Percentiles rank a stretch among this genome's conserved stretches.
Conservation (phyloP, 345 rosid species). For the Boechera retrofracta region DNA sequence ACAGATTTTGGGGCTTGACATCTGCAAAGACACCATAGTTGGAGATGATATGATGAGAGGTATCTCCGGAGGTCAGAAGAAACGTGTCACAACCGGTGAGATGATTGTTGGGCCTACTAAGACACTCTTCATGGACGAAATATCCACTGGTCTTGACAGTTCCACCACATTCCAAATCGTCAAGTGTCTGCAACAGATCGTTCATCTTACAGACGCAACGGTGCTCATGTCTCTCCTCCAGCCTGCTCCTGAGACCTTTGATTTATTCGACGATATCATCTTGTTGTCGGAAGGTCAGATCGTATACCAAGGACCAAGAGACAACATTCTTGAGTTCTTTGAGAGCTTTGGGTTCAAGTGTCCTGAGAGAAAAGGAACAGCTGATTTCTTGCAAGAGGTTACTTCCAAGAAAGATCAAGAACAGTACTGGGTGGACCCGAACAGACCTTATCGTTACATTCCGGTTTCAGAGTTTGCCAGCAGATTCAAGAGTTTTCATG, state of each 20-base stretch:
- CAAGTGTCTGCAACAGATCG: constrained; percentile 64
- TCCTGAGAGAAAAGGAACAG: constrained; percentile 69
- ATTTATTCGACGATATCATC: constrained; percentile 73
- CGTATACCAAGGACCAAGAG: constrained; percentile 73
- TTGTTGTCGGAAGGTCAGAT: constrained; percentile 69
- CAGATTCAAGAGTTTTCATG: constrained; percentile 49
- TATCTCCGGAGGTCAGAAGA: not conserved
- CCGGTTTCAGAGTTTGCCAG: constrained; percentile 51
- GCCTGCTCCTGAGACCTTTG: constrained; percentile 80
- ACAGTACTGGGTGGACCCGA: constrained; percentile 55
- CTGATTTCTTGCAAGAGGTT: constrained; percentile 82
- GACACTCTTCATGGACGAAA: constrained; percentile 84
- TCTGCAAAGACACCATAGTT: not conserved
- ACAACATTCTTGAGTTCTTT: constrained; percentile 59
- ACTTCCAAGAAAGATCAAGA: constrained; percentile 72
- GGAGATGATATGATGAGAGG: constrained; percentile 1
- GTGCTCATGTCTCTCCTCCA: constrained; percentile 71
- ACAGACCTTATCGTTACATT: constrained; percentile 52
- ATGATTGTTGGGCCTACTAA: constrained; percentile 74
- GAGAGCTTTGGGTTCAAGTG: constrained; percentile 72
- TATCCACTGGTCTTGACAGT: constrained; percentile 77
- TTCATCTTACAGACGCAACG: constrained; percentile 64
- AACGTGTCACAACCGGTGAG: constrained; percentile 56
- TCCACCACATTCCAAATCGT: constrained; percentile 76
- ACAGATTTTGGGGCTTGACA: constrained; percentile 1